Conservation (phyloP, 2,329 filamentous ascomycete genomes). For the Fonsecaea pugnacius region DNA sequence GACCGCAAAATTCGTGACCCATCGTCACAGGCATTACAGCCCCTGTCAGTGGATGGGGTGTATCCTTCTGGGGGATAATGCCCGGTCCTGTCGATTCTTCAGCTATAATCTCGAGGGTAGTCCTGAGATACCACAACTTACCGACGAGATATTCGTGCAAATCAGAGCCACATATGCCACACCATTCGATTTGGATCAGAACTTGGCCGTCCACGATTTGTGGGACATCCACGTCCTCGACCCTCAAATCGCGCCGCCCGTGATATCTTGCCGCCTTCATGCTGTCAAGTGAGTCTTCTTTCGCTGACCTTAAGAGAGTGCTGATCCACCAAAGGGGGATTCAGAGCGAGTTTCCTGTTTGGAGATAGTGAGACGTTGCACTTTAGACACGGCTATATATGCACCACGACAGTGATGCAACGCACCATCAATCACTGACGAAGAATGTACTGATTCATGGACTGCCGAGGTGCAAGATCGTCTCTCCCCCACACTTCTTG, state of each 20-base stretch:
- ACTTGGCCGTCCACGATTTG: slow-evolving; percentile 47
- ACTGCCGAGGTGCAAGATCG: slow-evolving; percentile 5
- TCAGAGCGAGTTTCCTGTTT: background rate
- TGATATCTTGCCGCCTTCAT: slow-evolving; percentile 54
- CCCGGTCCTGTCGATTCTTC: slow-evolving; percentile 12
- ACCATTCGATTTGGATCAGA: slow-evolving; percentile 41
- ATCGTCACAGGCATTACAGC: slow-evolving; percentile 57
- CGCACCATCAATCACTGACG: background rate
- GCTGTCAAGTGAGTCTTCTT: background rate
- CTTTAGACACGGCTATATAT: background rate
- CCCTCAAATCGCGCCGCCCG: slow-evolving; percentile 49
- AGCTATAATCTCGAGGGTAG: background rate
- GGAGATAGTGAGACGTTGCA: background rate
- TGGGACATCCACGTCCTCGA: slow-evolving; percentile 49
- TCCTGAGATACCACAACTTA: slow-evolving; percentile 39
- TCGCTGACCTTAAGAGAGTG: background rate
- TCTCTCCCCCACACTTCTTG: slow-evolving; percentile 9
- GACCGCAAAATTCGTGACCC: slow-evolving; percentile 59
- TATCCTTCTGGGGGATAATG: slow-evolving; percentile 50
- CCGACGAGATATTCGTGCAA: slow-evolving; percentile 55
- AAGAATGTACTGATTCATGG: background rate
- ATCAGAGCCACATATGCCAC: slow-evolving; percentile 40
- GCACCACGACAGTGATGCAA: background rate
- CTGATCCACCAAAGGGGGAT: background rate
- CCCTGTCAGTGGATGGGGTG: slow-evolving; percentile 58